These are phyloP conservation scores for Alternaria burnsii DNA, from an alignment of 2,329 filamentous ascomycete genomes.

Conservation along the genomic window DNA sequence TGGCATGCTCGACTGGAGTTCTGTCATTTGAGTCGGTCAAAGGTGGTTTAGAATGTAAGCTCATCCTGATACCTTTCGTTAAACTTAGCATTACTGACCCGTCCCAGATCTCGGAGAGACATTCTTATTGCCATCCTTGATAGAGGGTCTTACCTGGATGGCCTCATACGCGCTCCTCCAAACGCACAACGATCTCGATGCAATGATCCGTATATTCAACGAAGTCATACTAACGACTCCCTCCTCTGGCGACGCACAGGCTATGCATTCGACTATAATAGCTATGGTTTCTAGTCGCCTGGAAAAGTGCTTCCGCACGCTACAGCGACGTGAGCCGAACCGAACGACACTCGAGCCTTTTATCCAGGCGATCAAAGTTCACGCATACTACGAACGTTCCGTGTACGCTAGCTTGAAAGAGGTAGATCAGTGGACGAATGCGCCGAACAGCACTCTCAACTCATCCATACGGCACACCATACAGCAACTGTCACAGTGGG, in stretches of 20 bases:
- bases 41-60: constrained; percentile 76
- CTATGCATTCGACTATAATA: constrained; percentile 75
- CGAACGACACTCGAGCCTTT: constrained; percentile 76
- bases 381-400: constrained; percentile 67
- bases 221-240: constrained; percentile 75
- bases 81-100: constrained; percentile 3
- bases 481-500: constrained; percentile 73
- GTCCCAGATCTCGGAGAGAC: constrained; percentile 75
- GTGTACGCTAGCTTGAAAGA: constrained; percentile 71
- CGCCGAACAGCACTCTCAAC: constrained; percentile 64
- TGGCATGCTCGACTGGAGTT: constrained; percentile 71
- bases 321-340: constrained; percentile 72
- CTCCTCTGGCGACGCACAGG: constrained; percentile 74
- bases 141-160: constrained; percentile 77
- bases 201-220: constrained; percentile 75
- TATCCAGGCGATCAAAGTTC: constrained; percentile 68
- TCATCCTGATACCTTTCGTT: background rate
- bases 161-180: constrained; percentile 74
- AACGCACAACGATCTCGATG: constrained; percentile 68
- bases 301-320: constrained; percentile 71
- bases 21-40: constrained; percentile 75
- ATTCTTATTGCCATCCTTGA: constrained; percentile 79
- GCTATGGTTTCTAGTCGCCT: constrained; percentile 75
- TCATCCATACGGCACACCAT: constrained; percentile 68
- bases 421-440: constrained; percentile 71